Evolutionary conservation across 345 rosid genomes (phyloP), one percentile per base, ranked within the genome.

Genomic region (Ailanthus altissimus): DNA sequence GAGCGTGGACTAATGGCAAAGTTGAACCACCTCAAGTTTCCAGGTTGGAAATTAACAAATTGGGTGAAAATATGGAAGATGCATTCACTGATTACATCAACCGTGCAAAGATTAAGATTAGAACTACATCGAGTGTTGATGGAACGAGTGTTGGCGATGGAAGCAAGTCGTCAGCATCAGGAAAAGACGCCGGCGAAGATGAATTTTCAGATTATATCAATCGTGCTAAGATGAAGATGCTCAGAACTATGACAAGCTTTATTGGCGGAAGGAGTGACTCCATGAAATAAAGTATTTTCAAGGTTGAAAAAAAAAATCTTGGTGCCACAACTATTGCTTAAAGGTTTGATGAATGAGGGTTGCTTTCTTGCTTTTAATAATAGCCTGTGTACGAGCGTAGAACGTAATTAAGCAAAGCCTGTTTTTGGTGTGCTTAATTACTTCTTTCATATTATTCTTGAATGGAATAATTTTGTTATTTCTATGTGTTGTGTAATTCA

Each of bases 181-280:
- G 50, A 13, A 67, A 61, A 56, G 80, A 76, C 25, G 15, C 68
- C 15, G 40, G 20, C 15, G 67, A 75, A 53, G 85, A 82, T 67
- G 75, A 56, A 68, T 81, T 81, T 12, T 20, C 77, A 0, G 77
- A 79, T n/a, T 88, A 64, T 57, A 84, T 83, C 56, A n/a, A 51
- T 13, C 75, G 77, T 12, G 70, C 81, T 1, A 85, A 46, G 85
- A 40, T 18, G 36, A 85, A 38, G 81, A 61, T 88, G 81, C 47
- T 87, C 13, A 76, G 81, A 61, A 75, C 77, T 7, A 61, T 79
- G 23, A 15, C 83, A 23, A 77, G 78, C 63, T 36, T 73, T 21
- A 76, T 57, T 2, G 67, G 38, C 18, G 83, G 73, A 38, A 82
- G 32, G 67, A 69, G 38, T 26, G 43, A 45, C 49, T 68, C 80